Percentiles rank a stretch among this genome's conserved stretches.
These are phyloP conservation scores for Backusella mclennaniae DNA, from an alignment of 192 early-diverging fungal genomes.

Conservation along the genomic window DNA sequence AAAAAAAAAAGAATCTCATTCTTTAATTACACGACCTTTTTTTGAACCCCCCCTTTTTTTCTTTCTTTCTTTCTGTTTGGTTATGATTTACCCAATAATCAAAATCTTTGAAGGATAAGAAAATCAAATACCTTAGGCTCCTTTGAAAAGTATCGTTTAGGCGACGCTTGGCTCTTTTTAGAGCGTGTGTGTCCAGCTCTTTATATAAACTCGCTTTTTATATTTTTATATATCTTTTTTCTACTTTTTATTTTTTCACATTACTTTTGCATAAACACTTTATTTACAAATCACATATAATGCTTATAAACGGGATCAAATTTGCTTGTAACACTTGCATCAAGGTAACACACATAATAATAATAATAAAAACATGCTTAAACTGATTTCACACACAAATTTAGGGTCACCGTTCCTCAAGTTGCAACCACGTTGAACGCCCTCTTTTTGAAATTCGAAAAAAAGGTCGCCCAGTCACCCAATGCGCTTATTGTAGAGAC, in stretches of 20 bases:
- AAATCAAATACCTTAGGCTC: background rate
- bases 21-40: conserved; percentile 7
- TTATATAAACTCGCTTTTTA: background rate
- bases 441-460: conserved; percentile 58
- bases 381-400: background rate
- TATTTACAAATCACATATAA: background rate
- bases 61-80: background rate
- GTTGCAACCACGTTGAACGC: conserved; percentile 44
- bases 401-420: conserved; percentile 37
- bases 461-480: conserved; percentile 69
- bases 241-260: background rate
- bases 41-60: background rate
- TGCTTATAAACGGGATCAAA: conserved; percentile 33
- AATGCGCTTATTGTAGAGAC: conserved; percentile 65
- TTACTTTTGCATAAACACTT: background rate
- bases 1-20: background rate
- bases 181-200: background rate
- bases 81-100: conserved; percentile 1
- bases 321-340: conserved; percentile 35
- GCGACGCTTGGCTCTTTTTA: conserved; percentile 3
- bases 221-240: background rate
- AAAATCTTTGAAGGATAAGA: conserved; percentile 5
- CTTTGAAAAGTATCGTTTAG: background rate
- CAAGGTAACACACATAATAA: conserved; percentile 18
- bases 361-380: background rate